Percentiles rank a stretch among this genome's conserved stretches.
These are phyloP conservation scores for Clarkia xantiana DNA, from an alignment of 345 rosid species.

Conservation along the genomic window DNA sequence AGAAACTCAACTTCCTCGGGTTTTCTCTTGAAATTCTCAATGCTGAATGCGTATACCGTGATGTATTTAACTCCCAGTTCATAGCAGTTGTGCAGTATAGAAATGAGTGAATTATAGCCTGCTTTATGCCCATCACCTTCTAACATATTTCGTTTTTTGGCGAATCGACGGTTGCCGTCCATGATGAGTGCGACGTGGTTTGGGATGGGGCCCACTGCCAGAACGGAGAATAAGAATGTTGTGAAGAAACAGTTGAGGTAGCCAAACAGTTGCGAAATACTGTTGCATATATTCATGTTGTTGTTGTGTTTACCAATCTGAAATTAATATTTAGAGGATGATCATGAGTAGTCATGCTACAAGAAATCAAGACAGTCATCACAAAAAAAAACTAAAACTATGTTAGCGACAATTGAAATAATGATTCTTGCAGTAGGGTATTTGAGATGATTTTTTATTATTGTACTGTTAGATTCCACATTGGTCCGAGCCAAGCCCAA, in stretches of 20 bases:
- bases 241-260: conserved; percentile 18
- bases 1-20: conserved; percentile 52
- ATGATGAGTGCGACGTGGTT: conserved; percentile 54
- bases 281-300: not conserved
- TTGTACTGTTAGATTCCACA: too few species aligned
- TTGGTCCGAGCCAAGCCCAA: too few species aligned
- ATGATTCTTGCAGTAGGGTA: too few species aligned
- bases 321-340: too few species aligned
- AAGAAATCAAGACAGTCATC: too few species aligned
- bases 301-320: too few species aligned
- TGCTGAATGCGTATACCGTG: conserved; percentile 58
- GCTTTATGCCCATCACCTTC: conserved; percentile 44
- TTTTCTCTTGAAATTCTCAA: conserved; percentile 58
- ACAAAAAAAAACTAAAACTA: too few species aligned
- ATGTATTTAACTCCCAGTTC: conserved; percentile 55
- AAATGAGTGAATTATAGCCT: conserved; percentile 37
- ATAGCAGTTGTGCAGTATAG: conserved; percentile 48
- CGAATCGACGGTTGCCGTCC: conserved; percentile 51
- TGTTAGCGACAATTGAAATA: too few species aligned
- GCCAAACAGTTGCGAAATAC: conserved; percentile 8
- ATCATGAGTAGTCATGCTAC: not conserved
- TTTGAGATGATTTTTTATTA: too few species aligned
- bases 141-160: conserved; percentile 25
- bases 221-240: conserved; percentile 26
- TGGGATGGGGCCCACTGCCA: conserved; percentile 41